Base-by-base conservation (phyloP, 306 rosid genomes). In the Dryas octopetala region DNA sequence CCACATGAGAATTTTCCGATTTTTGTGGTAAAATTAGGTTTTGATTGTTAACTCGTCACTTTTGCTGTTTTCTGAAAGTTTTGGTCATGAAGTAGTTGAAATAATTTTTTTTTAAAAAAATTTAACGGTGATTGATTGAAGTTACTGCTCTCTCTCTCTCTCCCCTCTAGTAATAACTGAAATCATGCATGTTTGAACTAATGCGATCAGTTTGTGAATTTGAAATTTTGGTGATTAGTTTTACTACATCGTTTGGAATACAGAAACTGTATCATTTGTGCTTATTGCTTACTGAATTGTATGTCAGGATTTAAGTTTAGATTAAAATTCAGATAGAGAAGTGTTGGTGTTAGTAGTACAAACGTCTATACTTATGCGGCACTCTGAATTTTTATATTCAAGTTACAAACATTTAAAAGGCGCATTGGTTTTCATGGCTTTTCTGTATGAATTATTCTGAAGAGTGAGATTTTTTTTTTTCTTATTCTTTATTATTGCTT, bases 151-250 rank as follows among this genome's bases (percentile, higher is more conserved):
- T 69, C 45, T 48, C 15, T 17, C 38, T 4, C 13, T 17, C 32
- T 4, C 16, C 44, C 23, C 23, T 23, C 23, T 23, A 60, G 26
- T 60, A 4, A 23, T 64, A 17, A 7, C 15, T 64, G 69, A 43
- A 7, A n/a, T 64, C 1, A 17, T 28, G 43, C 32, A 5, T 66
- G 48, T 59, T 75, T 75, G 40, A 75, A 67, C 45, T 41, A 46
- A 38, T 46, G 50, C 13, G 59, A 28, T 12, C 4, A 4, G 71
- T 6, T 48, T 44, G 70, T 71, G 50, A 61, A 14, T 28, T 47
- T 15, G 7, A 43, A 62, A 23, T 23, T 76, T 78, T 54, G 59
- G 65, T 48, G 64, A 4, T 16, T 12, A 16, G 61, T 79, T 53
- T 62, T 51, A n/a, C 17, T 41, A 12, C 3, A 49, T 15, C 9